Conservation (phyloP, 2,329 filamentous ascomycete species). For the Septoria linicola region DNA sequence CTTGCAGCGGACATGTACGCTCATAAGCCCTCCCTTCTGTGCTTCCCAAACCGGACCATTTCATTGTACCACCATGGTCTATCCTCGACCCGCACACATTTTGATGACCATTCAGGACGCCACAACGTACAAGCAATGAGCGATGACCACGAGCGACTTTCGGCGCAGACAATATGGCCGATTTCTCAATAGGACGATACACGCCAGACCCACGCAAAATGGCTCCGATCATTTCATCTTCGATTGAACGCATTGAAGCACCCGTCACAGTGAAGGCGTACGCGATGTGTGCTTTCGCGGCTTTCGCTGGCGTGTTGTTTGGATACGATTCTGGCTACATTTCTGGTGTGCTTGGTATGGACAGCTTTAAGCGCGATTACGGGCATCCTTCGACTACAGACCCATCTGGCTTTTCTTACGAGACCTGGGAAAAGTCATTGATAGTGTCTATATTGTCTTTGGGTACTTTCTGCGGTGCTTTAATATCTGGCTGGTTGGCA, state of each 20-base stretch:
- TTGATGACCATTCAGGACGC: background rate
- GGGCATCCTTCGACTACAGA: conserved; percentile 28
- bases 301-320: conserved; percentile 62
- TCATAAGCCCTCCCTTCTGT: background rate
- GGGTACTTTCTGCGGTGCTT: conserved; percentile 73
- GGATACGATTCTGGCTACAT: conserved; percentile 61
- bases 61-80: conserved; percentile 2
- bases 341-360: conserved; percentile 52
- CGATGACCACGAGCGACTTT: background rate
- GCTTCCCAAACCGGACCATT: background rate
- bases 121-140: background rate
- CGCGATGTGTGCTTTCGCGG: conserved; percentile 60
- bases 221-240: conserved; percentile 1
- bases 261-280: conserved; percentile 51
- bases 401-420: conserved; percentile 31
- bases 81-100: background rate
- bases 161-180: conserved; percentile 2
- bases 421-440: conserved; percentile 50
- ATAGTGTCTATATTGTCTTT: conserved; percentile 74
- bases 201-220: conserved; percentile 1
- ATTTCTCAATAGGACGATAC: background rate
- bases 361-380: conserved; percentile 46
- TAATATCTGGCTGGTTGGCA: conserved; percentile 57
- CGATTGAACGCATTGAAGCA: conserved; percentile 35
- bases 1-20: conserved; percentile 7